Percentiles rank a stretch among this genome's conserved stretches.
Conservation (phyloP, 2,329 filamentous ascomycete species). For the Microdochium trichocladiopsis region DNA sequence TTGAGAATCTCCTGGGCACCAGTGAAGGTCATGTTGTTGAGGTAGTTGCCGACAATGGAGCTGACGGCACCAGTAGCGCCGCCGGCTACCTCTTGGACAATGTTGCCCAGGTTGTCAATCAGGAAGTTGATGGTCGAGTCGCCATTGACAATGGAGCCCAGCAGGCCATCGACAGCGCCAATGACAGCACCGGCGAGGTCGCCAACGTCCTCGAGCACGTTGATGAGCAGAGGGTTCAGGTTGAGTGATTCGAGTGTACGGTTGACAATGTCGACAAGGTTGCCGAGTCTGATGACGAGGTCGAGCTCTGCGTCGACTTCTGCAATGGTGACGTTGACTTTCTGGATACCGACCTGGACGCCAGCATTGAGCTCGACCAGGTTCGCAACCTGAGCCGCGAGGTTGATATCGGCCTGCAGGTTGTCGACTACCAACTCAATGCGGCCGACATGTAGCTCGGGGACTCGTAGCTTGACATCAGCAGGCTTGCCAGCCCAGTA, state of each 20-base stretch:
- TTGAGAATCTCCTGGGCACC: conserved; percentile 25
- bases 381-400: conserved; percentile 51
- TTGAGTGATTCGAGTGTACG: conserved; percentile 52
- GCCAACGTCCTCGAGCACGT: conserved; percentile 44
- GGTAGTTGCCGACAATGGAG: conserved; percentile 50
- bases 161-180: conserved; percentile 49
- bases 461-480: conserved; percentile 51
- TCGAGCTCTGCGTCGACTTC: conserved; percentile 54
- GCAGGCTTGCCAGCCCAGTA: conserved; percentile 26
- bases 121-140: conserved; percentile 46
- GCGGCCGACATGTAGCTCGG: conserved; percentile 48
- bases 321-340: conserved; percentile 54
- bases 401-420: conserved; percentile 50
- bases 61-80: conserved; percentile 34
- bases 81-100: conserved; percentile 50
- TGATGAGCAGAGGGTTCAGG: conserved; percentile 53
- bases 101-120: conserved; percentile 56
- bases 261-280: conserved; percentile 55
- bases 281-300: conserved; percentile 50
- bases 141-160: conserved; percentile 51
- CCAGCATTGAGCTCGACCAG: conserved; percentile 50
- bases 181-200: conserved; percentile 45
- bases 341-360: conserved; percentile 38
- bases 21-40: conserved; percentile 49
- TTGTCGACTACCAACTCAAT: conserved; percentile 56